These are phyloP conservation scores for Cyclanthera cordifolia DNA, from an alignment of 306 rosid species.

Conservation along the genomic window DNA sequence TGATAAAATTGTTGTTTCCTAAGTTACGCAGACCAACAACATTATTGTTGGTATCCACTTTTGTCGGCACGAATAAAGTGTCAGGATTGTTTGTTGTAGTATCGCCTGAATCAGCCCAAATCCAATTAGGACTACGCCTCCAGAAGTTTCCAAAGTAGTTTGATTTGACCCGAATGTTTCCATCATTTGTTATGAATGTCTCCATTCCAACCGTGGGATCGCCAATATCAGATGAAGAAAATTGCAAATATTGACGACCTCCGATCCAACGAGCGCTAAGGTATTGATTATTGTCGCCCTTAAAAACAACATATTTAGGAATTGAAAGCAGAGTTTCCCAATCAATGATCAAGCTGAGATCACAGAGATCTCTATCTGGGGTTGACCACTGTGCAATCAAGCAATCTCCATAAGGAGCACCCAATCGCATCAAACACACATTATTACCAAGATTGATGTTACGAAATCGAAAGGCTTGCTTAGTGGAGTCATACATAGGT, in stretches of 20 bases:
- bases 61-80: not conserved
- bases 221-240: not conserved
- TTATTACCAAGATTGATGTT: no score
- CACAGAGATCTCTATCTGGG: not conserved
- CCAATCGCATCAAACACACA: no score
- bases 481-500: no score
- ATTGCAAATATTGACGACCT: not conserved
- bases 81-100: not conserved
- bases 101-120: no score
- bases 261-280: not conserved
- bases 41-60: not conserved
- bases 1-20: not conserved
- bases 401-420: no score
- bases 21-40: not conserved
- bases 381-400: no score
- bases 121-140: no score
- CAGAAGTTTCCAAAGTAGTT: not conserved
- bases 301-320: conserved; percentile 3
- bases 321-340: not conserved
- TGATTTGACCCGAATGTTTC: not conserved
- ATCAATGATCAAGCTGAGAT: not conserved
- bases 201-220: not conserved
- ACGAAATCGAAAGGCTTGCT: no score
- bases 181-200: not conserved
- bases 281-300: not conserved